phyloP scores from a whole-genome alignment of 2,329 filamentous ascomycete species.

The Hymenoscyphus repandus region DNA sequence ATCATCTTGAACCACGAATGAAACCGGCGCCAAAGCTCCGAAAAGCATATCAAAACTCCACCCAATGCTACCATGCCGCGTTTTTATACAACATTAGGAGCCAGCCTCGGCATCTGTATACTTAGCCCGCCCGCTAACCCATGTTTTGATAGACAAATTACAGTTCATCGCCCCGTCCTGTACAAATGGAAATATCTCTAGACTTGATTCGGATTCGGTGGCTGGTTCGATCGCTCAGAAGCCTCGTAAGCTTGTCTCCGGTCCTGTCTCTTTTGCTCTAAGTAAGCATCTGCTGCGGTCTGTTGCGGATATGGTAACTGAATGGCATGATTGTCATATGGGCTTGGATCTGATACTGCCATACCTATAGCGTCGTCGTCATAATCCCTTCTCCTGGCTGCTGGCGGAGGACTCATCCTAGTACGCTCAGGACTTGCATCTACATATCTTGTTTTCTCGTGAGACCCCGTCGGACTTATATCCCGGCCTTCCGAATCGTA shows the following conservation, averaged over 20 bases:
- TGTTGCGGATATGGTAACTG: conserved; percentile 10
- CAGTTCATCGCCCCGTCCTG: not conserved
- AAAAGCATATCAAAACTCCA: not conserved
- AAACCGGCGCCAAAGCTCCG: not conserved
- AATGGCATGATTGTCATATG: conserved; percentile 20
- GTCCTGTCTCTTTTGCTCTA: conserved; percentile 17
- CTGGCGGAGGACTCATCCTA: conserved; percentile 12
- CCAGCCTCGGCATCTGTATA: conserved; percentile 1
- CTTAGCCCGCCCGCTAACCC: not conserved
- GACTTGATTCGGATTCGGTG: conserved; percentile 2
- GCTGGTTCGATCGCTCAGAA: conserved; percentile 14
- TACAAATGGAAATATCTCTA: not conserved
- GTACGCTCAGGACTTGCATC: conserved; percentile 16
- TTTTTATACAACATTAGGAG: conserved; percentile 4
- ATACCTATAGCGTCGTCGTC: conserved; percentile 18
- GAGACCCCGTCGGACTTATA: conserved; percentile 13
- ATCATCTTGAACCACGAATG: too few relatives aligned
- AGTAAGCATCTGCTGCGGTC: conserved; percentile 16
- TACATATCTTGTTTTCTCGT: conserved; percentile 3
- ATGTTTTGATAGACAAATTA: not conserved
- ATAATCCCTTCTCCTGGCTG: conserved; percentile 7
- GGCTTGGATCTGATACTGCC: conserved; percentile 18
- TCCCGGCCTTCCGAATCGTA: conserved; percentile 27
- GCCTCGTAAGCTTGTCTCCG: conserved; percentile 15
- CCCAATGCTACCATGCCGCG: not conserved